phyloP scores from a whole-genome alignment of 352 stramenopile species.

The Globisporangium paddicum region DNA sequence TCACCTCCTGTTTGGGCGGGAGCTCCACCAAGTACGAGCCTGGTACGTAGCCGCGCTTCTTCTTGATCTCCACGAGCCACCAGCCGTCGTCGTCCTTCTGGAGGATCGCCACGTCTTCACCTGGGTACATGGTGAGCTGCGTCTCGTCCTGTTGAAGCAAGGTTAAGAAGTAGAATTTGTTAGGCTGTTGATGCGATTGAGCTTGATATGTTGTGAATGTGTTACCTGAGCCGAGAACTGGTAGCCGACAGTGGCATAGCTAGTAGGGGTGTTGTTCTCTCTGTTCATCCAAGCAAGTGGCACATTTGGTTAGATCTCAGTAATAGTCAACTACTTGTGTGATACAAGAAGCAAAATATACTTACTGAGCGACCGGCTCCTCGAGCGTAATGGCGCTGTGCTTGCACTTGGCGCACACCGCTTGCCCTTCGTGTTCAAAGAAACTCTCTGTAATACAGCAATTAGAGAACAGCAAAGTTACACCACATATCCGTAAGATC shows the following conservation, averaged over 20 bases:
- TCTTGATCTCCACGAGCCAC: slow-evolving; percentile 72
- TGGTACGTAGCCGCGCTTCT: slow-evolving; percentile 71
- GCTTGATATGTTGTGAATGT: too few species aligned
- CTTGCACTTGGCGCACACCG: slow-evolving; percentile 77
- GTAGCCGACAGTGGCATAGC: slow-evolving; percentile 62
- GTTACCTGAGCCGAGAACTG: slow-evolving; percentile 53
- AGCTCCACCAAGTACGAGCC: slow-evolving; percentile 82
- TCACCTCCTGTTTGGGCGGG: slow-evolving; percentile 36
- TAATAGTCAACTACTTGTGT: background rate
- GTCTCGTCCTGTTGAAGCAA: slow-evolving; percentile 51
- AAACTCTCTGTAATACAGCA: slow-evolving; percentile 63
- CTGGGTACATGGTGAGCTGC: slow-evolving; percentile 78
- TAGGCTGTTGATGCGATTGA: background rate
- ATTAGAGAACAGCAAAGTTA: background rate
- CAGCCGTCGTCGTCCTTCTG: slow-evolving; percentile 86
- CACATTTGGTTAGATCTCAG: background rate
- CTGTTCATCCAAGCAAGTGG: slow-evolving; percentile 15
- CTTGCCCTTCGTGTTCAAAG: slow-evolving; percentile 73
- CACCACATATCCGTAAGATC: background rate
- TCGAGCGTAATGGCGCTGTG: slow-evolving; percentile 58
- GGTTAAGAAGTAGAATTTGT: background rate
- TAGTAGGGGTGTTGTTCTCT: slow-evolving; percentile 43
- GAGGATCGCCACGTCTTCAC: slow-evolving; percentile 71
- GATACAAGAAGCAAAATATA: slow-evolving; percentile 4
- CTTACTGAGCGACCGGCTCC: slow-evolving; percentile 42